Evolutionary conservation across 495 filamentous ascomycete species (phyloP).

Genomic region (Trichoderma asperelloides): DNA sequence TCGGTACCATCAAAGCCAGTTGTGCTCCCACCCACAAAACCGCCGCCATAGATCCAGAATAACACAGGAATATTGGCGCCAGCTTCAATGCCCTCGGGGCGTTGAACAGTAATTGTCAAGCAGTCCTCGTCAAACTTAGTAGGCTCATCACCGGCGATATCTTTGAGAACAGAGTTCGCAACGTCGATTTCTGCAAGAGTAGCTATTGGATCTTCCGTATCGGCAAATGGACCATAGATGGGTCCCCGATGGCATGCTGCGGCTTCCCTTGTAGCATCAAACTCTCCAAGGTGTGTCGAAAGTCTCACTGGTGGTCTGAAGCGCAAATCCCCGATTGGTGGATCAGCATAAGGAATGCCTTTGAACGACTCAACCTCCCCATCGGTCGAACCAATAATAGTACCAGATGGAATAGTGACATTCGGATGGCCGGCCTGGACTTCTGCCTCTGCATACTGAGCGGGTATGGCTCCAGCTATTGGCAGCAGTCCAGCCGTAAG

Average conservation of each 20-base stretch:
- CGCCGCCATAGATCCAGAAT: slow-evolving; percentile 62
- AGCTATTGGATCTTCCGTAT: slow-evolving; percentile 13
- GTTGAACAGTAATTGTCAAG: slow-evolving; percentile 54
- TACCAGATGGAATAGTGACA: no score
- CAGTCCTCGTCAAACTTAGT: slow-evolving; percentile 46
- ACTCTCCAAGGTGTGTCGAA: slow-evolving; percentile 27
- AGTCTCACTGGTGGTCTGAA: slow-evolving; percentile 22
- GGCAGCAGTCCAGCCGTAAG: no score
- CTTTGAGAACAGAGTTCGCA: slow-evolving; percentile 17
- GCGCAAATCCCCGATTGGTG: slow-evolving; percentile 23
- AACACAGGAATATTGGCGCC: slow-evolving; percentile 48
- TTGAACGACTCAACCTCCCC: slow-evolving; percentile 23
- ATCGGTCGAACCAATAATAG: no score
- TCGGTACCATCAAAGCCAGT: slow-evolving; percentile 19
- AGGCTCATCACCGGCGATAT: neutral
- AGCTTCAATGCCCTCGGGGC: slow-evolving; percentile 40
- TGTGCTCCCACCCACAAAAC: slow-evolving; percentile 54
- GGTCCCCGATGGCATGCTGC: neutral
- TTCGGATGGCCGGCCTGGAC: no score
- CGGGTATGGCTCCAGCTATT: no score
- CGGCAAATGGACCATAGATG: neutral
- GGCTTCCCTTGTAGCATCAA: slow-evolving; percentile 32
- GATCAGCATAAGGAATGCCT: slow-evolving; percentile 27
- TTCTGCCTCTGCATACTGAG: no score
- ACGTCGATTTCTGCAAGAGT: neutral